A percentile compares a stretch with the other conserved stretches of the same genome.
These are phyloP conservation scores for Podosphaera leucotricha DNA, from an alignment of 2,329 filamentous ascomycete genomes.

Conservation along the genomic window DNA sequence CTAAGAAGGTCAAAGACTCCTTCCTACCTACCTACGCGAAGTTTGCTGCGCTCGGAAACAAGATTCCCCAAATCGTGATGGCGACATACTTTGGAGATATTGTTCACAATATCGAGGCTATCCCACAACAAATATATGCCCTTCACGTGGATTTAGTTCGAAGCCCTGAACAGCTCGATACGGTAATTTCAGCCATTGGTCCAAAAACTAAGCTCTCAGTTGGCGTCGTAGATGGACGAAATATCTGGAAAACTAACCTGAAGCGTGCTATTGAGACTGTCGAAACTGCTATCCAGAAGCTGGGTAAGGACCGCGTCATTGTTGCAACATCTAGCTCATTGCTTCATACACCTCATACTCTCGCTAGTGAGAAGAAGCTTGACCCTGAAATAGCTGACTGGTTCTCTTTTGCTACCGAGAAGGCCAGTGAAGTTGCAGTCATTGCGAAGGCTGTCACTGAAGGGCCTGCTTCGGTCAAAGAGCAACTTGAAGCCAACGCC, in stretches of 20 bases:
- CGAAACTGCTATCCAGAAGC: conserved; percentile 77
- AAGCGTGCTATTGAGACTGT: conserved; percentile 79
- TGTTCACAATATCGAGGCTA: conserved; percentile 88
- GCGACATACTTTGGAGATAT: conserved; percentile 99
- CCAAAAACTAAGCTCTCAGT: conserved; percentile 76
- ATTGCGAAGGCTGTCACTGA: conserved; percentile 96
- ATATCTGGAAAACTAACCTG: conserved; percentile 99
- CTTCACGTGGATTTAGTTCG: conserved; percentile 93
- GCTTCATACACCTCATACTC: conserved; percentile 93
- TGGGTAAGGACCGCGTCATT: conserved; percentile 93
- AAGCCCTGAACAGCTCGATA: conserved; percentile 90
- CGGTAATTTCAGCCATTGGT: conserved; percentile 61
- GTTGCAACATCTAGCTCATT: conserved; percentile 94
- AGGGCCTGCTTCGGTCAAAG: conserved; percentile 63
- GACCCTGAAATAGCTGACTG: conserved; percentile 82
- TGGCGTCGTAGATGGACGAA: conserved; percentile 94
- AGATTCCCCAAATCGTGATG: conserved; percentile 69
- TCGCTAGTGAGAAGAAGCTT: conserved; percentile 96
- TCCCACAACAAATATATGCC: conserved; percentile 58
- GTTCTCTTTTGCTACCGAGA: conserved; percentile 97
- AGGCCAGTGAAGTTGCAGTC: conserved; percentile 69
- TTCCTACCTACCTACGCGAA: conserved; percentile 97
- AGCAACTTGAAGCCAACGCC: conserved; percentile 88
- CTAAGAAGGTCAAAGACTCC: conserved; percentile 72
- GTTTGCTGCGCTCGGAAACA: conserved; percentile 49